Evolutionary conservation across 2,329 filamentous ascomycete species (phyloP), one percentile per base, ranked within the genome.

Genomic region (Beauveria sp.): DNA sequence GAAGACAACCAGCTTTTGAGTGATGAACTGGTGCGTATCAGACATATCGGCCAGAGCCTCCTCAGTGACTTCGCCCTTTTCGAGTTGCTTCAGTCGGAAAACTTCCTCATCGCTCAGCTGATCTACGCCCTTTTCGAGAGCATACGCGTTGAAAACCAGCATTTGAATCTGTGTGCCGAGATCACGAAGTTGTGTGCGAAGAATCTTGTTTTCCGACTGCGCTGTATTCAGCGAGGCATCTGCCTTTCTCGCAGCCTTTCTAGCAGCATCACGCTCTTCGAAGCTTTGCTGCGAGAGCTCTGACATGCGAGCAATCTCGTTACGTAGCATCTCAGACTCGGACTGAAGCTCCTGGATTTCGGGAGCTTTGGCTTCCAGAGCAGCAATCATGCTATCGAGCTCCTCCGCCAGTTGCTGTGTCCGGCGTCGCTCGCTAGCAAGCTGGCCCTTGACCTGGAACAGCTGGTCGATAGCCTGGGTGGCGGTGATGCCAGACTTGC

Each of bases 91-190:
- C 43, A 96, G 81, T 63, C 91, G 88, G 52, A 85, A 79, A 24
- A 85, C 84, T 66, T 96, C 90, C 64, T 91, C 87, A 0, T 85
- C 79, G 7, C 82, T 86, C 52, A 96, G 80, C 60, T 87, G 81
- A 45, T 88, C 86, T 52, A 89, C 75, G 26, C 93, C 93, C 72
- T 90, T 89, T 68, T 96, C 90, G 60, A 87, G 85, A 22, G 90
- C 86, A 69, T 96, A 88, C 62, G 92, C 82, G 73, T 96, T 93
- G 73, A 96, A 90, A 5, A 97, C 82, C 6, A 99, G 82, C 70
- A 96, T 87, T 72, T 96, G 96, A 65, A 97, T 85, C 73, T 99
- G 93, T 1, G 89, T 87, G 68, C 92, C 92, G 22, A 96, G 82
- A 72, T 98, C 95, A 40, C 93, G 89, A 9, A 98, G 80, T 71